Evolutionary conservation across 2,329 filamentous ascomycete species (phyloP), one percentile per base, ranked within the genome.

Genomic region (Nakataea oryzae): DNA sequence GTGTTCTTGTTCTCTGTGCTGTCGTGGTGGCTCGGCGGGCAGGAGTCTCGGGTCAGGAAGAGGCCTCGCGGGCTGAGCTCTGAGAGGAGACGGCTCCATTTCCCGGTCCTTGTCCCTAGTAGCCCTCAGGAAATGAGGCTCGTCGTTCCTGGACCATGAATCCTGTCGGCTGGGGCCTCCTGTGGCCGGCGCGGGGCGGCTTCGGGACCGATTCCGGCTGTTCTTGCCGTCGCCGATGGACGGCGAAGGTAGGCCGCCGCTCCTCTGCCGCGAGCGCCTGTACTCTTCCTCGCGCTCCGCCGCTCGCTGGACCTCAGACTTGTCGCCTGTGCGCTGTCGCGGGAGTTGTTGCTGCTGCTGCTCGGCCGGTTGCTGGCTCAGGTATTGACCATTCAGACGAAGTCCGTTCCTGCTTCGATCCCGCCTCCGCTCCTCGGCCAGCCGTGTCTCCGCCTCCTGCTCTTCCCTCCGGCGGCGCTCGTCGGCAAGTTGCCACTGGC

Each of bases 361-460:
- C 67, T 91, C 87, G 26, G 87, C 86, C 72, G 91, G 88, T 71
- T 96, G 96, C 71, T 96, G 89, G 70, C 90, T 93, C 60, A 96
- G 81, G 68, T 88, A 93, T 70, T 96, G 92, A 2, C 92, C 92
- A 64, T 87, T 88, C 27, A 96, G 79, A 65, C 87, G 84, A 50
- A 81, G 80, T 68, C 92, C 87, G 68, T 81, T 81, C 66, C 79
- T 75, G 57, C 79, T 82, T 63, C 85, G 82, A 62, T 84, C 79
- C 63, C 83, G 80, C 68, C 80, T 80, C 58, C 88, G 83, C 70
- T 93, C 89, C 63, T 87, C 80, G 59, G 84, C 83, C 34, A 92
- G 73, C 54, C 81, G 82, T 13, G 84, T 82, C 68, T 92, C 87
- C 2, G 86, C 84, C 66, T 89, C 89, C 41, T 83, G 83, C 67